Percentiles rank a stretch among this genome's conserved stretches.
Evolutionary conservation across 2,329 filamentous ascomycete species (phyloP).

Genomic region (Colletotrichum paranaense): DNA sequence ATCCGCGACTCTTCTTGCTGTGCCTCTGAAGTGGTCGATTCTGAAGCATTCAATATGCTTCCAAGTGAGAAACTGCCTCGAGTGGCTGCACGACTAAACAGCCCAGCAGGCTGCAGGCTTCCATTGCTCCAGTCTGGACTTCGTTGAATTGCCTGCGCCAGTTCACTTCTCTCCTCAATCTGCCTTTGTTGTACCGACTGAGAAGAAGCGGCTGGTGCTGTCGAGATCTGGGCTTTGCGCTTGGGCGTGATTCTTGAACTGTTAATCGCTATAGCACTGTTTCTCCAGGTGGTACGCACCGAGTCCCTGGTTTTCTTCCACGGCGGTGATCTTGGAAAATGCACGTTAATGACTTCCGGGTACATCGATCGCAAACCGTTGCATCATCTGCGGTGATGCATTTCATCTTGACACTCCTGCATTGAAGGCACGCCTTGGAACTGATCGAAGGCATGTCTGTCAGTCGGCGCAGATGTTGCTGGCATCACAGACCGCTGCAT

Average conservation of each 20-base stretch:
- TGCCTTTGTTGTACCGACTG: neutral
- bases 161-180: neutral
- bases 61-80: slow-evolving; percentile 47
- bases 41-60: slow-evolving; percentile 42
- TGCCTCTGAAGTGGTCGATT: neutral
- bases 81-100: slow-evolving; percentile 48
- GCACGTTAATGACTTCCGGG: slow-evolving; percentile 49
- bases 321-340: slow-evolving; percentile 52
- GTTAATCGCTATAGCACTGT: neutral
- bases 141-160: neutral
- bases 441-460: neutral
- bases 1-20: neutral
- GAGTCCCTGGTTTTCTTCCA: slow-evolving; percentile 50
- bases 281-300: slow-evolving; percentile 36
- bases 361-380: slow-evolving; percentile 49
- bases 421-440: slow-evolving; percentile 48
- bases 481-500: neutral
- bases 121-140: slow-evolving; percentile 33
- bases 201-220: neutral
- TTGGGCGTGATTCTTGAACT: neutral
- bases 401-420: slow-evolving; percentile 53
- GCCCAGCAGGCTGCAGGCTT: slow-evolving; percentile 45
- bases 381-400: slow-evolving; percentile 41
- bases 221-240: neutral
- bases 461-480: neutral